A percentile compares a stretch with the other conserved stretches of the same genome.
Conservation (phyloP, 2,329 filamentous ascomycete species). For the Epichloe sp. region DNA sequence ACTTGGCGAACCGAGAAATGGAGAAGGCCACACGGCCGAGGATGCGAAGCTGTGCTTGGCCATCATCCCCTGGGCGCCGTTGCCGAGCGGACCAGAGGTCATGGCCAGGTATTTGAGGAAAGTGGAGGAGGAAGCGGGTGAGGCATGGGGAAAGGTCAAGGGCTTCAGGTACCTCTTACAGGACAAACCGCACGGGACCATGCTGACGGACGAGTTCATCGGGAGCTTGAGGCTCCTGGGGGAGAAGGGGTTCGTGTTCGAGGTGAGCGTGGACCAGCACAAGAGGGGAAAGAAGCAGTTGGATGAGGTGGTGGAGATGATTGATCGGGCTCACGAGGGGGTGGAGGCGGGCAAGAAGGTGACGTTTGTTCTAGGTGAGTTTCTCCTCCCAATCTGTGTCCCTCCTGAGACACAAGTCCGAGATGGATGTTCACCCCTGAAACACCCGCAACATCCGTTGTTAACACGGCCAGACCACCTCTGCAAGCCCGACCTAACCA, state of each 20-base stretch:
- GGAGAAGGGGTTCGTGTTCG: slow-evolving; percentile 54
- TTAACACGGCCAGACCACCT: slow-evolving; percentile 53
- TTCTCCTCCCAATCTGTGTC: too few species aligned
- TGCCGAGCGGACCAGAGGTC: slow-evolving; percentile 48
- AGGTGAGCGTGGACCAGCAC: slow-evolving; percentile 72
- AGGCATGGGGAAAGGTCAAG: slow-evolving; percentile 53
- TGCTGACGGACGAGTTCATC: slow-evolving; percentile 51
- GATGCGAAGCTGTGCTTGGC: slow-evolving; percentile 46
- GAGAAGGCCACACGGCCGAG: slow-evolving; percentile 40
- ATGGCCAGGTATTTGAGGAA: slow-evolving; percentile 52
- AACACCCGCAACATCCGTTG: too few species aligned
- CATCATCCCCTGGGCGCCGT: slow-evolving; percentile 75
- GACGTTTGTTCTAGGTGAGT: slow-evolving; percentile 57
- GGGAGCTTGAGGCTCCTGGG: slow-evolving; percentile 51
- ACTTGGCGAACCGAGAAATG: slow-evolving; percentile 40
- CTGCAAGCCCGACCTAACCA: slow-evolving; percentile 69
- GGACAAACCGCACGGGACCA: slow-evolving; percentile 54
- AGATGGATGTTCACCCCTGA: too few species aligned
- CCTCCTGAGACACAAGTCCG: too few species aligned
- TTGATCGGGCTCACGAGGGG: slow-evolving; percentile 50
- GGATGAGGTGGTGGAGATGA: slow-evolving; percentile 57
- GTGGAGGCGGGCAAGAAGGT: slow-evolving; percentile 47
- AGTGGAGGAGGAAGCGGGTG: slow-evolving; percentile 48
- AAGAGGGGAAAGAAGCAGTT: slow-evolving; percentile 62
- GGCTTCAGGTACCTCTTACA: slow-evolving; percentile 79